Conservation (phyloP, 208 protist species). For the Phytomonas serpens region DNA sequence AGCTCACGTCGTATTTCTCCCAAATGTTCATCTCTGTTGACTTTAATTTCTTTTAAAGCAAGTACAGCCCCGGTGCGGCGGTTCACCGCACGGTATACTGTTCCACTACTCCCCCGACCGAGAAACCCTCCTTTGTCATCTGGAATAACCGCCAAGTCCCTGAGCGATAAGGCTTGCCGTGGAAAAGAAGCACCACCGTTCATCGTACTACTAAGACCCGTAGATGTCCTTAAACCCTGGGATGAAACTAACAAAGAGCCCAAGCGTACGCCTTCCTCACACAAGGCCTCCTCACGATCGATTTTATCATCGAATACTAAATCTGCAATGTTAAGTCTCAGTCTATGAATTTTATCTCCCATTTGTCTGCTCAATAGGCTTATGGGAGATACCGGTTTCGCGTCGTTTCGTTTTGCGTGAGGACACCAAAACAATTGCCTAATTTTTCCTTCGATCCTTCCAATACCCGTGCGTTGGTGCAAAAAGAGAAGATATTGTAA, state of each 20-base stretch:
- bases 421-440: neutral
- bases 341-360: constrained; percentile 2
- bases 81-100: constrained; percentile 57
- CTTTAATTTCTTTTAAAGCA: constrained; percentile 86
- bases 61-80: constrained; percentile 41
- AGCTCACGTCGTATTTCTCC: constrained; percentile 78
- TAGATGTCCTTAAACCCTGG: constrained; percentile 49
- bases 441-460: neutral
- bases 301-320: constrained; percentile 40
- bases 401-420: neutral
- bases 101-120: constrained; percentile 77
- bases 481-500: constrained; percentile 11
- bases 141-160: constrained; percentile 53
- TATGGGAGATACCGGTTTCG: neutral
- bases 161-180: constrained; percentile 42
- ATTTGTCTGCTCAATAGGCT: neutral
- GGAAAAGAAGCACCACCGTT: neutral
- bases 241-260: constrained; percentile 72
- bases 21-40: constrained; percentile 60
- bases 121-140: constrained; percentile 50
- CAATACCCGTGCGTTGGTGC: neutral
- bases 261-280: constrained; percentile 49
- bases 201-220: constrained; percentile 29
- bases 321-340: constrained; percentile 79
- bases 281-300: constrained; percentile 22